Base-by-base conservation (phyloP, 2,329 filamentous ascomycete genomes). In the Juglanconis sp. region DNA sequence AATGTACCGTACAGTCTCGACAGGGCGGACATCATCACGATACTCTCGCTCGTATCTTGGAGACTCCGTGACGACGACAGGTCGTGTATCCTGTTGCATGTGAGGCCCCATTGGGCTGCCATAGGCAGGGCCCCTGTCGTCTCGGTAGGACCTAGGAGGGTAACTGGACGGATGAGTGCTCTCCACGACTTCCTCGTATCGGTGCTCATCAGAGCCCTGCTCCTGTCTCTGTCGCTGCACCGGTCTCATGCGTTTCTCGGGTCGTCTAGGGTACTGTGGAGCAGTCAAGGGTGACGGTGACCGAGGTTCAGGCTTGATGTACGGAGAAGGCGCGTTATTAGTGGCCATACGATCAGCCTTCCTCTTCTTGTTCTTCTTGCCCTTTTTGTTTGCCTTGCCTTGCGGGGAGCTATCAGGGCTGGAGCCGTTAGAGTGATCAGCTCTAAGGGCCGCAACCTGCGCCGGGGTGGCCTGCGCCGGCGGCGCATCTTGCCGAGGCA, bases 261-360 rank as follows among this genome's bases (percentile, higher is more conserved):
- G 81, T 9, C 31, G 46, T 53, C 84, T 79, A 36, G 78, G 71
- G 62, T 81, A 78, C n/a, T 81, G 76, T 24, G 79, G 79, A 17
- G 79, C 79, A 62, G 75, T 75, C 54, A 87, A 71, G 8, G 85
- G 86, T 6, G 86, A 88, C 1, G 83, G 81, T 2, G 87, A 89
- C 52, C 77, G 79, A n/a, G 86, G 86, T 68, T 89, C 87, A 31
- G 80, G 74, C 68, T 89, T 89, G 66, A 89, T 87, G 64, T 80
- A 79, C 9, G 84, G 82, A 38, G 78, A 79, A 42, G 71, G 72
- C 55, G 79, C 77, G 47, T 73, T 69, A 63, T 81, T 81, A 53
- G 71, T 74, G 69, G 72, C 77, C 75, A 77, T 77, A 67, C 73
- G 76, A 62, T 82, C 82, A 47, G 77, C 77, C 73, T 78, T 81